Evolutionary conservation across 345 rosid species (phyloP).

Genomic region (Geranium rotundifolium): DNA sequence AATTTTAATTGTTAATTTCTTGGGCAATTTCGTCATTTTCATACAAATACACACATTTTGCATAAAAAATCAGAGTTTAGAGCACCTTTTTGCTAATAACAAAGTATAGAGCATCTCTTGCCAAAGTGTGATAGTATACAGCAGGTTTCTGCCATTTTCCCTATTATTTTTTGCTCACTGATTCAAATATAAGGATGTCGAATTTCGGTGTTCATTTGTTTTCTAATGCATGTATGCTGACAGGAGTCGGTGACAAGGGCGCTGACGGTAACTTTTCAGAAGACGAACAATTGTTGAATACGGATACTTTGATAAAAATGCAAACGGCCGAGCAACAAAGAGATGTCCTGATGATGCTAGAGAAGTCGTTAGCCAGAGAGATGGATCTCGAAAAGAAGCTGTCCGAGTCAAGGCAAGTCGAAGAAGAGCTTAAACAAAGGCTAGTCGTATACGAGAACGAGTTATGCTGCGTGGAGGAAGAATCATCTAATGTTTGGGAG

Average conservation of each 20-base stretch:
- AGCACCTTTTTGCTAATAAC: no score
- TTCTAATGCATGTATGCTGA: slow-evolving; percentile 5
- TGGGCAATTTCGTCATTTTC: no score
- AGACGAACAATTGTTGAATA: slow-evolving; percentile 30
- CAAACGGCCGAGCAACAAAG: slow-evolving; percentile 81
- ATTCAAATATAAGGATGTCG: not conserved
- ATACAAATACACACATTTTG: no score
- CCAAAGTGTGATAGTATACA: no score
- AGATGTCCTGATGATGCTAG: slow-evolving; percentile 75
- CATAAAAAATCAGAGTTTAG: no score
- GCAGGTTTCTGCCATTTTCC: not conserved
- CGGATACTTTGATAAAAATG: slow-evolving; percentile 43
- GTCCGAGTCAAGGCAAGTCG: slow-evolving; percentile 49
- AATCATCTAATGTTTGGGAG: slow-evolving; percentile 37
- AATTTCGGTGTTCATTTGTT: no score
- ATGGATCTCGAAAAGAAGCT: slow-evolving; percentile 80
- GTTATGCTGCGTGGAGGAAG: slow-evolving; percentile 52
- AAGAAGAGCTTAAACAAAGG: slow-evolving; percentile 43
- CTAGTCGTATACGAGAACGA: slow-evolving; percentile 48
- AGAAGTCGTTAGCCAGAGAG: slow-evolving; percentile 89
- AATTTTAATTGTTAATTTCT: no score
- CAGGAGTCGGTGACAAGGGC: slow-evolving; percentile 34
- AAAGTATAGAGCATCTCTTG: no score
- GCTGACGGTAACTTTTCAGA: slow-evolving; percentile 12
- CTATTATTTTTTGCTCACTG: not conserved